These are phyloP conservation scores for Verticillium dahliae DNA, from an alignment of 2,329 filamentous ascomycete species.

Conservation along the genomic window DNA sequence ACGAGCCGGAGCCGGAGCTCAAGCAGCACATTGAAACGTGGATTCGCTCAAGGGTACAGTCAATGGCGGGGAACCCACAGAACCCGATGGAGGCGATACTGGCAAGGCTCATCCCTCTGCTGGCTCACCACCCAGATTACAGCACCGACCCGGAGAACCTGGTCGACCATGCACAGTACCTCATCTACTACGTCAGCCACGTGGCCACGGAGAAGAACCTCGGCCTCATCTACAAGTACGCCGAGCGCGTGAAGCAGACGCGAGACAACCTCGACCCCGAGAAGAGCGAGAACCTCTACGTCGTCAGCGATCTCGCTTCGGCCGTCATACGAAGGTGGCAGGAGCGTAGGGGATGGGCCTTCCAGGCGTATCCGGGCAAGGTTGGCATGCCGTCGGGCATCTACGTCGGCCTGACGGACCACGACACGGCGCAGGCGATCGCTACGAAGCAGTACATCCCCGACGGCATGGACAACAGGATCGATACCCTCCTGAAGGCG, in stretches of 20 bases:
- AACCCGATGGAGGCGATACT: slow-evolving; percentile 74
- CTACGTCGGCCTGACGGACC: slow-evolving; percentile 68
- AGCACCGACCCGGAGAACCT: slow-evolving; percentile 59
- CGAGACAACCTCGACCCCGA: slow-evolving; percentile 67
- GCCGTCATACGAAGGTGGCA: slow-evolving; percentile 78
- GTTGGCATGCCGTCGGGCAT: slow-evolving; percentile 73
- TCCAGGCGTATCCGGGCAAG: slow-evolving; percentile 78
- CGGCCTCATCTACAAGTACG: slow-evolving; percentile 82
- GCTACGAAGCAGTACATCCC: slow-evolving; percentile 81
- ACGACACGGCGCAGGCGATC: slow-evolving; percentile 75
- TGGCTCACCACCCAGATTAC: slow-evolving; percentile 94
- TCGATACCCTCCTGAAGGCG: slow-evolving; percentile 61
- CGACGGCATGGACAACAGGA: slow-evolving; percentile 64
- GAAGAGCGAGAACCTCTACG: slow-evolving; percentile 70
- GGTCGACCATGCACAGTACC: slow-evolving; percentile 77
- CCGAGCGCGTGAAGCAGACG: slow-evolving; percentile 87
- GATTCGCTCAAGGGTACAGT: slow-evolving; percentile 73
- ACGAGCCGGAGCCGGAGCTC: slow-evolving; percentile 72
- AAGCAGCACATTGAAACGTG: slow-evolving; percentile 76
- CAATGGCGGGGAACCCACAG: slow-evolving; percentile 52
- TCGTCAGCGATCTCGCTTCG: slow-evolving; percentile 81
- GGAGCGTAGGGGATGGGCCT: slow-evolving; percentile 76
- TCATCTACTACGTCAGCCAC: slow-evolving; percentile 79
- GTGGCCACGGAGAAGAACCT: slow-evolving; percentile 84
- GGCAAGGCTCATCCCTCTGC: slow-evolving; percentile 73